Conservation (phyloP, 306 rosid genomes). For the Erythrophleum fordii region DNA sequence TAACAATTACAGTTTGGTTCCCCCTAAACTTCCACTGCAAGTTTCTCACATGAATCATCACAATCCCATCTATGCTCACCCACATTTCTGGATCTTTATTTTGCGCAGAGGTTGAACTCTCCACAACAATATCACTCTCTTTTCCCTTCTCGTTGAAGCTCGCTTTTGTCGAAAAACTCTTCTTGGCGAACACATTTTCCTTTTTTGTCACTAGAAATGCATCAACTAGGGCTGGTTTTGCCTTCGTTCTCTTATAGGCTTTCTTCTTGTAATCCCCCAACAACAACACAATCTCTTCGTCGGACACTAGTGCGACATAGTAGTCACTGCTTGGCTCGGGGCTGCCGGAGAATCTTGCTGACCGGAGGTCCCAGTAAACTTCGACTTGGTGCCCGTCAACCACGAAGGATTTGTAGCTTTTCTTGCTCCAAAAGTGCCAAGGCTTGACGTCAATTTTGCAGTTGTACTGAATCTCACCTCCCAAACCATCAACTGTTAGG, state of each 20-base stretch:
- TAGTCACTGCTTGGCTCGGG: slow-evolving; percentile 78
- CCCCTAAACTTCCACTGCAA: slow-evolving; percentile 94
- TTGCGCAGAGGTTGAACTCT: slow-evolving; percentile 61
- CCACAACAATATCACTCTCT: slow-evolving; percentile 80
- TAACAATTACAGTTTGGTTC: slow-evolving; percentile 71
- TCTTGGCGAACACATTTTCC: slow-evolving; percentile 86
- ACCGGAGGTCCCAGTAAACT: slow-evolving; percentile 80
- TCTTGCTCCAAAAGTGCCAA: slow-evolving; percentile 87
- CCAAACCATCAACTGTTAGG: slow-evolving; percentile 59
- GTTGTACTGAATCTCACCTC: slow-evolving; percentile 56
- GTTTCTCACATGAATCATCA: slow-evolving; percentile 77
- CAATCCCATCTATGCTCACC: slow-evolving; percentile 90
- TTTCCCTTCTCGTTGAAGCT: slow-evolving; percentile 62
- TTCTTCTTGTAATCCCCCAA: slow-evolving; percentile 86
- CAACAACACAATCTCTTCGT: slow-evolving; percentile 75
- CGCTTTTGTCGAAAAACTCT: slow-evolving; percentile 69
- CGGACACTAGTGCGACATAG: slow-evolving; percentile 69
- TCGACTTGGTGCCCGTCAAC: slow-evolving; percentile 66
- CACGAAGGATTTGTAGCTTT: slow-evolving; percentile 70
- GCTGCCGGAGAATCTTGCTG: slow-evolving; percentile 60
- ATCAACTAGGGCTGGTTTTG: slow-evolving; percentile 56
- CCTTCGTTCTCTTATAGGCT: slow-evolving; percentile 83
- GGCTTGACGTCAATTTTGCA: slow-evolving; percentile 86
- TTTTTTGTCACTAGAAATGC: slow-evolving; percentile 59
- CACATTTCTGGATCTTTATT: slow-evolving; percentile 85